Evolutionary conservation across 1,284 basidiomycete species (phyloP), one percentile per base, ranked within the genome.

Genomic region (Ustilago crameri): DNA sequence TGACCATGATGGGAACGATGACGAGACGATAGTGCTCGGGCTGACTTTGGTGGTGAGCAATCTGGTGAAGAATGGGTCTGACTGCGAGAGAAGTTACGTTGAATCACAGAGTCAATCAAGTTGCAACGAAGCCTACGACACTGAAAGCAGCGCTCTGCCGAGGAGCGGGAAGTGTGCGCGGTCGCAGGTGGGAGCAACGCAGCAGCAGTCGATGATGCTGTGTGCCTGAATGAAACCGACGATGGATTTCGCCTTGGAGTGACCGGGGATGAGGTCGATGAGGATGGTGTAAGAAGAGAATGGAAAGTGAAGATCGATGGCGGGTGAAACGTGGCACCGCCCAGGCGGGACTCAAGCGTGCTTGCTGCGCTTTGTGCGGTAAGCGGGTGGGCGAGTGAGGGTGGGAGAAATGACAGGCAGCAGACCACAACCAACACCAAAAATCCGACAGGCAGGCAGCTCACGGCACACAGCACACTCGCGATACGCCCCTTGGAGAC

Each of bases 1-100:
- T 80, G 56, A 82, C 80, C 80, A 82, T 81, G 50, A 35, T 40
- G 24, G 12, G 9, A 23, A 30, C 30, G 30, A 30, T 30, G 18
- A 20, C 20, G 20, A 23, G 17, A 18, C 9, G 22, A 14, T 42
- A 9, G 41, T 40, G 38, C 8, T 40, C n/a, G n/a, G n/a, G n/a
- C n/a, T n/a, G n/a, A n/a, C n/a, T n/a, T n/a, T n/a, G n/a, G n/a
- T n/a, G n/a, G n/a, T n/a, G n/a, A n/a, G n/a, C n/a, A n/a, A 34
- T 34, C 32, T 15, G 32, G 32, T 34, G 32, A 34, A 9, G 32
- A 34, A n/a, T n/a, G n/a, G n/a, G n/a, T n/a, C n/a, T n/a, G n/a
- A n/a, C n/a, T n/a, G n/a, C n/a, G n/a, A n/a, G n/a, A n/a, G n/a
- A n/a, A n/a, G n/a, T n/a, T n/a, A n/a, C n/a, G n/a, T n/a, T n/a